Evolutionary conservation across 1,139 yeast species (phyloP), one percentile per base, ranked within the genome.

Genomic region (Protomyces macrosporus): DNA sequence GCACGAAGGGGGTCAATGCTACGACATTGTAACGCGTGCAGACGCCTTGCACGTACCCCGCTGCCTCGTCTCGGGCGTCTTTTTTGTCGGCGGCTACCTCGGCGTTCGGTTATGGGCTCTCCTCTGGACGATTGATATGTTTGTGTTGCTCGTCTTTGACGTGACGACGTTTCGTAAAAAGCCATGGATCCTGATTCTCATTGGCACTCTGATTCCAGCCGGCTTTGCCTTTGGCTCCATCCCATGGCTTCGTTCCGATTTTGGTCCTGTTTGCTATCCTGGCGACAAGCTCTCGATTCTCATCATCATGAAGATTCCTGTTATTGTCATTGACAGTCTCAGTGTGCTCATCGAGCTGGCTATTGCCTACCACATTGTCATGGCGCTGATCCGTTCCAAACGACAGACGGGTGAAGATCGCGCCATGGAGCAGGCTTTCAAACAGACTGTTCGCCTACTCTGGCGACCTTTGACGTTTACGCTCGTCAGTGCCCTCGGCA

Each of bases 11-110:
- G 45, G 56, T 14, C 12, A 30, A 16, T 58, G 62, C 14, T 40
- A 45, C 56, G 56, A 58, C 37, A n/a, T 39, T 5, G 45, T 52
- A 51, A 58, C 62, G 12, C 16, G 56, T 10, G 62, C 62, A 6
- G 36, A 48, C 6, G 62, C 52, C 3, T 45, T 52, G 32, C 56
- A 50, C 32, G 62, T 58, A 6, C 30, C 62, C 2, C 62, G 62
- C 7, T 58, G 62, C 16, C 52, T 55, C 7, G 34, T 58, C 6
- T 52, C 56, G 4, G 62, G 62, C 42, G 7, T 58, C 10, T 32
- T 58, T n/a, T 16, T 58, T 30, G 53, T 52, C 14, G 53, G 16
- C 12, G 62, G 62, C 34, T 42, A 33, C 56, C 6, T 58, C 33
- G 35, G 51, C 32, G 36, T 14, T 3, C 39, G 62, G 7, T 12